Base-by-base conservation (phyloP, 495 filamentous ascomycete genomes). In the Lasiosphaeria hispida region DNA sequence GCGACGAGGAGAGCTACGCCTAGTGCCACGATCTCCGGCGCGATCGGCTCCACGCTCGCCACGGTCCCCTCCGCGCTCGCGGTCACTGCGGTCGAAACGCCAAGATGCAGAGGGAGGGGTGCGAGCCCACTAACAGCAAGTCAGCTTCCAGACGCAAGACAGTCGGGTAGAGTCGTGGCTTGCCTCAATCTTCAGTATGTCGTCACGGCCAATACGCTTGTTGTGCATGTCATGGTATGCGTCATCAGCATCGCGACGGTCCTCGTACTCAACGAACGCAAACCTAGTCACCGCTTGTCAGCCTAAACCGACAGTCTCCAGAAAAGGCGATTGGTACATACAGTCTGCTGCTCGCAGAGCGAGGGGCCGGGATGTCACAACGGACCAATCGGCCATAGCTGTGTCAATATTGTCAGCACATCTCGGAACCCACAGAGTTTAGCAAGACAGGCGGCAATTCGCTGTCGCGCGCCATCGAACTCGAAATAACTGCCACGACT, bases 181-280 rank as follows among this genome's bases (percentile, higher is more conserved):
- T 77, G 96, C 94, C 83, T 99, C 94, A 63, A 99, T 97, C 77
- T 99, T 99, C 79, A 99, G 71, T 45, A 96, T 72, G 63, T 99
- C 94, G 72, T 99, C 94, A 53, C 92, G 88, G 42, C 92, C 92
- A 65, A 99, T 92, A 53, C 94, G 90, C 84, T 96, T 96, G 78
- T 97, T 97, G 73, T 99, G 94, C 95, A 99, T 97, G 75, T 99
- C 94, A 74, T 97, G 91, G 70, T 99, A 99, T 35, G 94, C 94
- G 82, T 99, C 94, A 77, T 99, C 94, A 44, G 94, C 92, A 82
- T 99, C 94, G 65, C 94, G 95, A 65, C 94, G 91, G 74, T 91
- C 96, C 79, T 99, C 94, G 74, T 99, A 99, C 76, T 99, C 94
- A 51, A 99, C 94, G 76, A 99, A 99, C 14, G 94, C 94, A 72